These are phyloP conservation scores for Gymnopilus junonius DNA, from an alignment of 768 basidiomycete species.

Conservation along the genomic window DNA sequence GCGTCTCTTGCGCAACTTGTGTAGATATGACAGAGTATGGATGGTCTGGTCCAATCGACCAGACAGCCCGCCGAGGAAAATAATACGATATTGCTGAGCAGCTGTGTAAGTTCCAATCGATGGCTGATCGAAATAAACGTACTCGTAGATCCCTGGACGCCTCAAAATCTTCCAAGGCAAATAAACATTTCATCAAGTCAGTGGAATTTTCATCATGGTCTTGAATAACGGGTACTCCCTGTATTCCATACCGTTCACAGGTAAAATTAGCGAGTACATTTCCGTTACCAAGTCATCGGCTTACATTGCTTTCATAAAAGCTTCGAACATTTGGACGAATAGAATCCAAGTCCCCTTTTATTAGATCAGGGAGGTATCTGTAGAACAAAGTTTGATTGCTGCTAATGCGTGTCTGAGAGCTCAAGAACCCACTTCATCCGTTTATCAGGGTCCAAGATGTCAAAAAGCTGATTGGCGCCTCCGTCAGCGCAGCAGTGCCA, in stretches of 20 bases:
- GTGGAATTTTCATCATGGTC: constrained; percentile 86
- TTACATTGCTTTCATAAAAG: constrained; percentile 68
- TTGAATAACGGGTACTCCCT: constrained; percentile 72
- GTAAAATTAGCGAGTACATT: neutral
- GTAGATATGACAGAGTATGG: constrained; percentile 83
- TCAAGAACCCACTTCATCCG: constrained; percentile 19
- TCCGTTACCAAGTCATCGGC: constrained; percentile 14
- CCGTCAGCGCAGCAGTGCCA: constrained; percentile 85
- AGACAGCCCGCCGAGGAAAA: constrained; percentile 87
- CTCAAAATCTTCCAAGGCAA: constrained; percentile 64
- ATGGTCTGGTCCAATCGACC: constrained; percentile 95
- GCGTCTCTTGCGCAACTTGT: constrained; percentile 72
- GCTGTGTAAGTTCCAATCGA: constrained; percentile 27
- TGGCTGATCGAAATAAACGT: constrained; percentile 14
- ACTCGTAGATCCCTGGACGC: constrained; percentile 41
- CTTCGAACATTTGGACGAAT: constrained; percentile 71
- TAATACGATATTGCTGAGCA: constrained; percentile 58
- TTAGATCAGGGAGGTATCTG: constrained; percentile 81
- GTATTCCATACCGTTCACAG: neutral
- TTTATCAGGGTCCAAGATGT: constrained; percentile 40
- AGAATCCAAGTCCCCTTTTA: constrained; percentile 96
- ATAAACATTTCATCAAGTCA: constrained; percentile 93
- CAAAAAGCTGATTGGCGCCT: constrained; percentile 84
- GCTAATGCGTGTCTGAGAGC: neutral
- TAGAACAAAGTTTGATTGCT: constrained; percentile 3